These are phyloP conservation scores for Cutaneotrichosporon spelunceum DNA, from an alignment of 1,284 basidiomycete species.

Conservation along the genomic window DNA sequence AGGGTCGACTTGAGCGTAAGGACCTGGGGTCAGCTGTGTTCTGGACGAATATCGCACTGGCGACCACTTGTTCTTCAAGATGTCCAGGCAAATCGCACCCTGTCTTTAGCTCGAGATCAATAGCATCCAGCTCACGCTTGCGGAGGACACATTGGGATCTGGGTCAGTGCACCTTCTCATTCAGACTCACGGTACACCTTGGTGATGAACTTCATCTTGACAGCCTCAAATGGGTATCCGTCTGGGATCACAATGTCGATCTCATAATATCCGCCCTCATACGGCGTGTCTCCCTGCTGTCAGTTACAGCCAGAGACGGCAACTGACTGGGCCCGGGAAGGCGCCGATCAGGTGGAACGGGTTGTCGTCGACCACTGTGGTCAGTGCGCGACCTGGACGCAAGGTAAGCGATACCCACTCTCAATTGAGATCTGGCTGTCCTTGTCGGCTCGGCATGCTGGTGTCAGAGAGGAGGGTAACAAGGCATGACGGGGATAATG, in stretches of 20 bases:
- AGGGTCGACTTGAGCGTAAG: constrained; percentile 94
- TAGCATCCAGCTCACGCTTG: constrained; percentile 58
- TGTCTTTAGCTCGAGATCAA: constrained; percentile 21
- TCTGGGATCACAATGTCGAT: constrained; percentile 95
- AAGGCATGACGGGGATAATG: neutral
- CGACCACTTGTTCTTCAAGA: constrained; percentile 82
- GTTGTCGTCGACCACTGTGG: constrained; percentile 69
- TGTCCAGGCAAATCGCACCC: constrained; percentile 58
- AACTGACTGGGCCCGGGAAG: constrained; percentile 77
- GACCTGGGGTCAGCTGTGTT: constrained; percentile 52
- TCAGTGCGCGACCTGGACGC: constrained; percentile 1
- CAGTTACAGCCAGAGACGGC: neutral
- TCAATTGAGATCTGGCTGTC: constrained; percentile 77
- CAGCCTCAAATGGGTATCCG: constrained; percentile 91
- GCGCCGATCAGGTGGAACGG: constrained; percentile 84
- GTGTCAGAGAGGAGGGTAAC: neutral
- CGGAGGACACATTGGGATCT: constrained; percentile 87
- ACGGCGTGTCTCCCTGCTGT: constrained; percentile 69
- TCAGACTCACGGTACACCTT: constrained; percentile 77
- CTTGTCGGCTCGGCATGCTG: constrained; percentile 61
- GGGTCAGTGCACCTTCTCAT: constrained; percentile 8
- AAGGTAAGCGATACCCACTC: constrained; percentile 30
- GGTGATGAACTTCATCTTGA: constrained; percentile 97
- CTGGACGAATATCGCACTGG: constrained; percentile 30
- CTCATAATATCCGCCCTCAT: constrained; percentile 88